Evolutionary conservation across 2,329 filamentous ascomycete genomes (phyloP).

Genomic region (Cladosporium velox): DNA sequence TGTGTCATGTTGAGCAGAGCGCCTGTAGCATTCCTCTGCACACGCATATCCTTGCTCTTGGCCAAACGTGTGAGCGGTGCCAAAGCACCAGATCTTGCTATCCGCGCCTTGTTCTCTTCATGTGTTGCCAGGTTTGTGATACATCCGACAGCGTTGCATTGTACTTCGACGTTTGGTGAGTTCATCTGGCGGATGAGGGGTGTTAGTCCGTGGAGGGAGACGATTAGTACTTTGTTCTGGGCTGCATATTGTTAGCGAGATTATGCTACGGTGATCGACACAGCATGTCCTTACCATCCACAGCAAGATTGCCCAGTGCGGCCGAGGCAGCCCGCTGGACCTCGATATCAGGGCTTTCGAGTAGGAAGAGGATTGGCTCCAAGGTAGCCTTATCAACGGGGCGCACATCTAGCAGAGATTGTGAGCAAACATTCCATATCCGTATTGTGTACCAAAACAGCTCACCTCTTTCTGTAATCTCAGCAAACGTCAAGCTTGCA

Average conservation of each 20-base stretch:
- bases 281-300: constrained; percentile 70
- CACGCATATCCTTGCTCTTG: constrained; percentile 97
- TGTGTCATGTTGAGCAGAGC: constrained; percentile 99
- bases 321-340: constrained; percentile 96
- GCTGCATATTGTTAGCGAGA: constrained; percentile 61
- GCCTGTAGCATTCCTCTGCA: constrained; percentile 95
- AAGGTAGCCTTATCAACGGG: constrained; percentile 94
- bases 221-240: constrained; percentile 97
- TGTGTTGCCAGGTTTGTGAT: constrained; percentile 98
- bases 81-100: constrained; percentile 89
- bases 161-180: constrained; percentile 95
- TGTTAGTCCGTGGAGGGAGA: constrained; percentile 83
- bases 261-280: constrained; percentile 43
- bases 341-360: constrained; percentile 94
- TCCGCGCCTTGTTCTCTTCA: constrained; percentile 99
- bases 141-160: constrained; percentile 98
- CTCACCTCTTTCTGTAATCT: constrained; percentile 95
- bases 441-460: constrained; percentile 13
- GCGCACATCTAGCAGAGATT: constrained; percentile 71
- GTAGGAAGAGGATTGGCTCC: constrained; percentile 90
- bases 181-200: constrained; percentile 98
- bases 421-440: constrained; percentile 22
- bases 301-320: constrained; percentile 90
- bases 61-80: constrained; percentile 87
- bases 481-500: constrained; percentile 96